Base-by-base conservation (phyloP, 345 rosid genomes). In the Raphanus raphanistrum region DNA sequence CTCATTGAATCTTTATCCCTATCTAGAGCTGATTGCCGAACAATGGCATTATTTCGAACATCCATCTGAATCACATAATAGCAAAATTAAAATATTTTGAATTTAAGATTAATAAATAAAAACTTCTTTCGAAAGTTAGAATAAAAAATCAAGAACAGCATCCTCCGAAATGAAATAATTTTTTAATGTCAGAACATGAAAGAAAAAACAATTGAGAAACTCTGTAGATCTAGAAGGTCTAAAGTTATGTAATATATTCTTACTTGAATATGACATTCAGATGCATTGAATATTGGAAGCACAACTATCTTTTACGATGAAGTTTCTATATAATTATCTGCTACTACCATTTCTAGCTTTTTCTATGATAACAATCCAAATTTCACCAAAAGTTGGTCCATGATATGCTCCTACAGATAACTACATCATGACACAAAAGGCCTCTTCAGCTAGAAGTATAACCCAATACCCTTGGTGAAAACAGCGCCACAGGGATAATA, bases 1-100 rank as follows among this genome's bases (percentile, higher is more conserved):
- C 88, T 89, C 38, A 73, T 84, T 77, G 87, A 74, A 71, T 93
- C 96, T 84, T 86, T 89, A 62, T 91, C 98, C 86, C 90, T 87
- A 70, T 91, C 97, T 58, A 86, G 79, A 72, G 86, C 88, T 38
- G 98, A 72, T 82, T 88, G 83, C 83, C 93, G 90, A 71, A 78
- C 87, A 45, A 83, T 78, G 69, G 84, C 81, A 83, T 83, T 88
- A 77, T 86, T 84, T 84, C 89, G 97, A 77, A 84, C 85, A 81
- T 90, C 88, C 94, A 81, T 86, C 89, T 83, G 80, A 63, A 84
- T 79, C 68, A 79, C 85, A 69, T 77, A 48, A 82, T 68, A 68
- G 58, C 79, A 76, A 77, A 48, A 62, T 65, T 26, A 73, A 63
- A 74, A 55, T 32, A 55, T 4, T 25, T 68, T 70, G 43, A 31